Base-by-base conservation (phyloP, 768 basidiomycete genomes). In the Rhodotorula toruloides region DNA sequence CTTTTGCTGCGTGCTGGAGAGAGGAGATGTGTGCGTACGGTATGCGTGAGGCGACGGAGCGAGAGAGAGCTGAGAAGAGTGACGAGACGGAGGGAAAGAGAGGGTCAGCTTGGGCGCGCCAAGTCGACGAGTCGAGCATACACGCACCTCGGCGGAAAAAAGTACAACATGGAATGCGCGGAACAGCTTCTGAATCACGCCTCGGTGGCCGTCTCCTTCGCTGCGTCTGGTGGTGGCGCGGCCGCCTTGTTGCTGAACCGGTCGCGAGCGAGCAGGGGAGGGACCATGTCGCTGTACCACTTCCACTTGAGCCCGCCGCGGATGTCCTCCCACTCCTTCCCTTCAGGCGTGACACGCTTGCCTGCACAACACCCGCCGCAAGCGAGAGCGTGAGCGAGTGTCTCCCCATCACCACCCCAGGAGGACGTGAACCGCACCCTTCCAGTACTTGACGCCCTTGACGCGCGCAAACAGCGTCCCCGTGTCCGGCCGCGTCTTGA, bases 401-500 rank as follows among this genome's bases (percentile, higher is more conserved):
- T 4, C n/a, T 27, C 37, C 4, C 25, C 14, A 14, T 10, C 32
- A 3, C 9, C 4, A 29, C 42, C 19, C 7, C 14, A 8, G 17
- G 14, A 4, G 8, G 19, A 22, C 19, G 36, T 37, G 46, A 34
- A n/a, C 25, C 54, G 10, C 1, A 58, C 52, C 69, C 48, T 50
- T 63, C 63, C 63, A 64, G 61, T 58, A 50, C 6, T 34, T 16
- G 19, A 66, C 64, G 31, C 69, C 69, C 40, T 36, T 66, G 0
- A 61, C 64, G 12, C 58, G 36, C 0, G 31, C 61, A 4, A 22
- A 21, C 11, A 54, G 36, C 29, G 40, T 47, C 31, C 61, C 61
- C 12, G 52, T 8, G 17, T 53, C 57, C 42, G n/a, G n/a, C n/a
- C n/a, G n/a, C 2, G 34, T 0, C 32, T 27, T 11, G 14, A 61